A percentile compares a stretch with the other conserved stretches of the same genome.
These are phyloP conservation scores for Russula emetica DNA, from an alignment of 768 basidiomycete genomes.

Conservation along the genomic window DNA sequence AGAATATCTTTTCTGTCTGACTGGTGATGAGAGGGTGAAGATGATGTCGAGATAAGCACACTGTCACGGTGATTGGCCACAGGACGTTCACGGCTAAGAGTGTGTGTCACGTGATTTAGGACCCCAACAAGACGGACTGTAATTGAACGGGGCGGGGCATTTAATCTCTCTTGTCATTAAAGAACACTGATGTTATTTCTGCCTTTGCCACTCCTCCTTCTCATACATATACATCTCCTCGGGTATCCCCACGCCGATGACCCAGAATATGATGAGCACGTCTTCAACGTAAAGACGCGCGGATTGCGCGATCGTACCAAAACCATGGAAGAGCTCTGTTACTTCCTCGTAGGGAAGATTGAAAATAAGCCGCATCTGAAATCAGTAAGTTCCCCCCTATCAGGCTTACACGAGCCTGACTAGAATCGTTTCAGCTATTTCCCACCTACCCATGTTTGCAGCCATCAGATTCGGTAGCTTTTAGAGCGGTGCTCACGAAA, in stretches of 20 bases:
- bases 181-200: constrained; percentile 27
- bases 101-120: not conserved
- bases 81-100: not conserved
- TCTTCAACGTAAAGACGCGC: constrained; percentile 43
- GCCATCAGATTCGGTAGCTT: constrained; percentile 50
- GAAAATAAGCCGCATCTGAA: constrained; percentile 35
- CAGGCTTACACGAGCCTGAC: constrained; percentile 9
- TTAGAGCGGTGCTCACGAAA: constrained; percentile 48
- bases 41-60: not conserved
- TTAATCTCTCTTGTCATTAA: constrained; percentile 7
- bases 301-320: constrained; percentile 50
- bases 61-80: not conserved
- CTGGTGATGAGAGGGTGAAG: not conserved
- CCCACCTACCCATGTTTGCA: constrained; percentile 49
- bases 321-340: constrained; percentile 48
- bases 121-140: not conserved
- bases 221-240: constrained; percentile 52
- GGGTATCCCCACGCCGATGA: constrained; percentile 46
- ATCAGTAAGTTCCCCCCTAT: constrained; percentile 29
- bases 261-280: constrained; percentile 46
- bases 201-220: constrained; percentile 44
- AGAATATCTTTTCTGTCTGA: not conserved
- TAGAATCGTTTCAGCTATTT: constrained; percentile 38
- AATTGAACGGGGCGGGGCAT: not conserved
- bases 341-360: constrained; percentile 47